phyloP scores from a whole-genome alignment of 345 rosid species.

The Syzygium grande region DNA sequence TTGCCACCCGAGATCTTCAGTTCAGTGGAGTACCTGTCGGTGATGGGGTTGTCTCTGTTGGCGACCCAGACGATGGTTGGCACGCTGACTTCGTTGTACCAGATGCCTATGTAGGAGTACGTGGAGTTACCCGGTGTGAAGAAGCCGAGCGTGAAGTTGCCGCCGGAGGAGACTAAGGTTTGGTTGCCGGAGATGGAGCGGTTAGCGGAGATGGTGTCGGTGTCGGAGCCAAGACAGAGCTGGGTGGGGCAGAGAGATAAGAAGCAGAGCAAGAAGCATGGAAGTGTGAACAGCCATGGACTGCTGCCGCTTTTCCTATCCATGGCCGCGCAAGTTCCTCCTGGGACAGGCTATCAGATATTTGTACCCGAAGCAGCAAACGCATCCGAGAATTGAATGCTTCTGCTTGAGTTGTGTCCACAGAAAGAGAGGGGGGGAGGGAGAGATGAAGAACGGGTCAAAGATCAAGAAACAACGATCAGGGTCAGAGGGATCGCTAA shows the following conservation, averaged over 20 bases:
- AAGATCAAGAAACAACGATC: not conserved
- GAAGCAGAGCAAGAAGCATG: constrained; percentile 17
- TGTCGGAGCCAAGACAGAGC: constrained; percentile 7
- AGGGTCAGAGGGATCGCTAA: not conserved
- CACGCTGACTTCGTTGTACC: constrained; percentile 34
- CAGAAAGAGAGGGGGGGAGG: not conserved
- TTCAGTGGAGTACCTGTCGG: constrained; percentile 25
- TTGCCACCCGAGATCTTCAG: constrained; percentile 57
- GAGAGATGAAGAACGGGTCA: not conserved
- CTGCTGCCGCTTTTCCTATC: not conserved
- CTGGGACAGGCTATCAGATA: not conserved
- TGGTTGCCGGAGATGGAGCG: constrained; percentile 50
- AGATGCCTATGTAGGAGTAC: constrained; percentile 61
- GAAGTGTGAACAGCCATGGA: constrained; percentile 11
- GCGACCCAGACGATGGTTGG: constrained; percentile 65
- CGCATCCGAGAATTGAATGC: not conserved
- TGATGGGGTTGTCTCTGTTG: constrained; percentile 54
- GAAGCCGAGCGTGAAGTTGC: constrained; percentile 57
- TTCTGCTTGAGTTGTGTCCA: not conserved
- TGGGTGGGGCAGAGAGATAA: constrained; percentile 5
- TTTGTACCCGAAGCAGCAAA: not conserved
- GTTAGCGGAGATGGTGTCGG: constrained; percentile 38
- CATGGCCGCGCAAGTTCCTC: constrained; percentile 11
- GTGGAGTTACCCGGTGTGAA: constrained; percentile 45
- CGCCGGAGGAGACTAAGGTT: constrained; percentile 41